Evolutionary conservation across 148 eudicot genomes (phyloP), one percentile per base, ranked within the genome.

Genomic region (Silene conica): DNA sequence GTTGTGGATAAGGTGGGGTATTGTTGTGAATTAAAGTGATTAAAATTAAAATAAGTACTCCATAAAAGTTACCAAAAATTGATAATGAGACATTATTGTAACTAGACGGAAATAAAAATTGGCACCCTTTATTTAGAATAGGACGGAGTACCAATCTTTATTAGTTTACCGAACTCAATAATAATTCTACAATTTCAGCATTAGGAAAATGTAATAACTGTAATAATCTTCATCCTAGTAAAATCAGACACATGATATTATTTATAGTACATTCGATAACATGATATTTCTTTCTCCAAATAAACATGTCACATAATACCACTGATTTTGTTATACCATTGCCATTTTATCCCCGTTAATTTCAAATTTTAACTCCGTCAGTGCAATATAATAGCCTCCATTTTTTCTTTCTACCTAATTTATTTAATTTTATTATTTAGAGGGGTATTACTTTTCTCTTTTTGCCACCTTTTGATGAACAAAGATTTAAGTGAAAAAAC

Each of bases 401-500:
- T 3, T 9, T 22, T 8, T 20, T 0, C 0, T 5, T 9, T 8
- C 6, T 8, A 59, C 19, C 63, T 59, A 58, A 0, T 65, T 79
- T 56, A 69, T 12, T 57, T 66, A 62, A 59, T 21, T 74, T 61
- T 25, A 26, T 26, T 26, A n/a, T n/a, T 26, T 26, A 2, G 34
- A 11, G 71, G 38, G 68, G 67, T 68, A 77, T 62, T 76, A 81
- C 25, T 80, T 81, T 50, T 76, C 72, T 74, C 78, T 82, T 76
- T 82, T 52, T 83, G 79, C 81, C 80, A 60, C 58, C 45, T 83
- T 74, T 71, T 80, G 77, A 67, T 74, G 85, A 84, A 85, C 75
- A 87, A 79, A 38, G 73, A 63, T 55, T 71, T 84, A 83, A 82
- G 84, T 69, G 89, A 83, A 67, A 85, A 60, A 52, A 76, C 5